Evolutionary conservation across 2,329 filamentous ascomycete species (phyloP), one percentile per base, ranked within the genome.

Genomic region (Fusarium scirpi): DNA sequence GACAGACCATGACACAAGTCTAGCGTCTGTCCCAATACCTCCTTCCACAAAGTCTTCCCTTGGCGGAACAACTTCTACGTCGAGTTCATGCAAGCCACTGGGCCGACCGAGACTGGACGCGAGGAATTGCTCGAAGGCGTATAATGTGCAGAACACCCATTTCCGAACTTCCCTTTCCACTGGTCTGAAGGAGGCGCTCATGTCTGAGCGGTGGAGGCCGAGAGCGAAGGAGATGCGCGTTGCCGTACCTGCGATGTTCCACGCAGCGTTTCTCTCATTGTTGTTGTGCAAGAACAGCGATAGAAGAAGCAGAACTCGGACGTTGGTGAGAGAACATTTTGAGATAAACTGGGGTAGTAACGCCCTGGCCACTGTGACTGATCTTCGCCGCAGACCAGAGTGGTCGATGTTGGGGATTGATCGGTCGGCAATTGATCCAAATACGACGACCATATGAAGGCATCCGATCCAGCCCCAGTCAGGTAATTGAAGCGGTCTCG

Each of bases 261-360:
- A 80, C 0, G 79, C 78, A 2, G 79, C 80, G 30, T 81, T 81
- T 9, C 80, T 70, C 51, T 81, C 80, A 57, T 80, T 80, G 38
- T 79, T 79, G 38, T 81, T 81, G 46, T 81, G 80, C 3, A 81
- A 61, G 48, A 80, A 81, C 2, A 81, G 54, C 1, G 78, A 68
- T 40, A 72, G 48, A 2, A 72, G 16, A 0, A 72, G 1, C 5
- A 72, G 11, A 2, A 72, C 70, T 2, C 70, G 43, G 1, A 73
- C 67, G 8, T 72, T 72, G 0, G 49, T 57, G 4, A 72, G 59
- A 2, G 67, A 69, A 1, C 70, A 72, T 18, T 71, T 72, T 2
- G 70, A 69, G 3, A 72, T 63, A 15, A 72, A 73, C 32, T 72
- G 70, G 0, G 70, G 70, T 0, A 72, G 57, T 0, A 72, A 1